These are phyloP conservation scores for Eucalyptus virginea DNA, from an alignment of 345 rosid genomes.

Conservation along the genomic window DNA sequence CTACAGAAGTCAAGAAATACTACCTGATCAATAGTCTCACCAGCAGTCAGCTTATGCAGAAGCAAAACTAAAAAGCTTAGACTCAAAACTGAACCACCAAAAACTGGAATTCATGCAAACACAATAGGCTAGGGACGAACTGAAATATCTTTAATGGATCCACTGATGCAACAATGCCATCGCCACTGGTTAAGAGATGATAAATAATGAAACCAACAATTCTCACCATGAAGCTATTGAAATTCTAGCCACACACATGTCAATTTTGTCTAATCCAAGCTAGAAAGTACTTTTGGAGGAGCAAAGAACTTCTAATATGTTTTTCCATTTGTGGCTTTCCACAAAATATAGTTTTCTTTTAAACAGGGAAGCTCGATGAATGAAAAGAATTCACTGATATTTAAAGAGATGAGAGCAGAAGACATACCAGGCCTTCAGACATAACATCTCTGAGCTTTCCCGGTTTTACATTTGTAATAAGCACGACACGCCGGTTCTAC, in stretches of 20 bases:
- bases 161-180: background rate
- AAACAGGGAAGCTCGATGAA: background rate
- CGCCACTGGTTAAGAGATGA: background rate
- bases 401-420: background rate
- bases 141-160: background rate
- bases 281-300: background rate
- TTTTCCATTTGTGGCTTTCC: background rate
- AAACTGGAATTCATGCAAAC: background rate
- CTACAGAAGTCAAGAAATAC: background rate
- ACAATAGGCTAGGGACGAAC: background rate
- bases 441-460: conserved; percentile 91
- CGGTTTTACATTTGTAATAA: conserved; percentile 94
- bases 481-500: conserved; percentile 71
- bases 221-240: background rate
- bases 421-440: conserved; percentile 91
- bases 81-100: background rate
- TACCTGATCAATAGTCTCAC: background rate
- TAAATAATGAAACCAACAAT: background rate
- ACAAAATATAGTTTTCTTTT: background rate
- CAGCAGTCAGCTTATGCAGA: background rate
- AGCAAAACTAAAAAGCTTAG: background rate
- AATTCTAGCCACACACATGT: background rate
- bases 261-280: background rate
- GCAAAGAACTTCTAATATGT: background rate
- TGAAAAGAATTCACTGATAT: background rate